These are phyloP conservation scores for Thermoascus crustaceus DNA, from an alignment of 2,329 filamentous ascomycete genomes.

Conservation along the genomic window DNA sequence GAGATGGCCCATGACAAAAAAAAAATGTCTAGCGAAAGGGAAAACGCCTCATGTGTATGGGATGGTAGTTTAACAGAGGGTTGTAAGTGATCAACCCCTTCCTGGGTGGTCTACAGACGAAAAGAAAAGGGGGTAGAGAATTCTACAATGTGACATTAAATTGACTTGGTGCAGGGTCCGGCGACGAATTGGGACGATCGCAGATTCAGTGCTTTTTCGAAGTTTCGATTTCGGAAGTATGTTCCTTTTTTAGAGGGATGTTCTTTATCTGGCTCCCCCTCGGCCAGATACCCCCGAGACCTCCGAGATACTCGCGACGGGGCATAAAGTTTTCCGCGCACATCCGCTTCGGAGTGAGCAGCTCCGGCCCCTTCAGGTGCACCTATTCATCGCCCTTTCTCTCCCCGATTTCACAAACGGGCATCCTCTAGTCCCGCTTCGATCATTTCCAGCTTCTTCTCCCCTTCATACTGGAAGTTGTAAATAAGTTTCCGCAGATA, in stretches of 20 bases:
- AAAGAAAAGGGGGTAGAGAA: neutral
- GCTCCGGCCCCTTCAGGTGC: neutral
- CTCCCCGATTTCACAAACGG: no score
- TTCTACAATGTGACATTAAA: constrained; percentile 1
- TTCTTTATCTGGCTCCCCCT: neutral
- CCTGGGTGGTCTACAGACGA: no score
- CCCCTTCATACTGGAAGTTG: constrained; percentile 47
- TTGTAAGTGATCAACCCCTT: no score
- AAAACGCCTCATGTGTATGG: no score
- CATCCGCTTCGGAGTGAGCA: neutral
- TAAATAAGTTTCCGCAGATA: constrained; percentile 53
- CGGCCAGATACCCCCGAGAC: neutral
- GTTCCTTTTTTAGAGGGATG: constrained; percentile 1
- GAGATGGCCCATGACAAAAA: no score
- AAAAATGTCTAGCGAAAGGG: no score
- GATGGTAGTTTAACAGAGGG: no score
- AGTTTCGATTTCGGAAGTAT: neutral
- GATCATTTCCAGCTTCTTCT: constrained; percentile 17
- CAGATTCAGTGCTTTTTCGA: neutral
- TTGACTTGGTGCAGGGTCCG: neutral
- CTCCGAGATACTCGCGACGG: neutral
- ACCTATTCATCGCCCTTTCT: no score
- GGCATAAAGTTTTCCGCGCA: neutral
- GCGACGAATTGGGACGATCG: neutral
- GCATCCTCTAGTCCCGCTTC: constrained; percentile 7